Evolutionary conservation across 306 rosid species (phyloP).

Genomic region (Prinsepia uniflora): DNA sequence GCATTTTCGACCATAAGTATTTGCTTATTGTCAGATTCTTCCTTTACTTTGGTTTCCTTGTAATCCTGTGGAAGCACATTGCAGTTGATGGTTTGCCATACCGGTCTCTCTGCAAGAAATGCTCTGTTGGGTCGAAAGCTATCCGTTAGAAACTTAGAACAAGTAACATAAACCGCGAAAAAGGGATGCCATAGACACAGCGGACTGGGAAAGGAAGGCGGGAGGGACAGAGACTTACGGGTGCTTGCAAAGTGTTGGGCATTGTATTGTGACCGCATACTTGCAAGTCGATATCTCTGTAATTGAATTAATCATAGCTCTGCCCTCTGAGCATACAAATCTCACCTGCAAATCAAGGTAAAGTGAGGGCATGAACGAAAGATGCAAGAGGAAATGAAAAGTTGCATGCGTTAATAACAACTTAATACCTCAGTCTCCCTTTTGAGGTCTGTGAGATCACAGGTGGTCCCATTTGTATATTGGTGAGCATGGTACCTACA

Average conservation of each 20-base stretch:
- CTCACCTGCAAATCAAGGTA: conserved; percentile 55
- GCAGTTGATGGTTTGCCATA: conserved; percentile 80
- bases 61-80: conserved; percentile 60
- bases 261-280: conserved; percentile 83
- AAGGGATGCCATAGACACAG: neutral
- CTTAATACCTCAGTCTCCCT: conserved; percentile 83
- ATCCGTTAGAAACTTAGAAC: neutral
- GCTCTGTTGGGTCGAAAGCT: conserved; percentile 43
- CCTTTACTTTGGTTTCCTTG: conserved; percentile 42
- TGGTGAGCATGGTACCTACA: conserved; percentile 87
- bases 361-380: neutral
- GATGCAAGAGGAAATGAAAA: conserved; percentile 15
- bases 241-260: conserved; percentile 90
- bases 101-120: conserved; percentile 90
- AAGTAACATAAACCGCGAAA: neutral
- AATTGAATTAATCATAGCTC: conserved; percentile 76
- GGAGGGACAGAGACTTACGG: conserved; percentile 51
- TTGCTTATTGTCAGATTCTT: conserved; percentile 31
- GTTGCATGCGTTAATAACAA: neutral
- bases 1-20: conserved; percentile 56
- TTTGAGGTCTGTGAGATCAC: conserved; percentile 88
- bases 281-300: conserved; percentile 97
- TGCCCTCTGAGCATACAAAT: conserved; percentile 87
- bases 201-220: neutral
- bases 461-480: conserved; percentile 78